Evolutionary conservation across 768 basidiomycete species (phyloP), one percentile per base, ranked within the genome.

Genomic region (Tricholoma terreum): DNA sequence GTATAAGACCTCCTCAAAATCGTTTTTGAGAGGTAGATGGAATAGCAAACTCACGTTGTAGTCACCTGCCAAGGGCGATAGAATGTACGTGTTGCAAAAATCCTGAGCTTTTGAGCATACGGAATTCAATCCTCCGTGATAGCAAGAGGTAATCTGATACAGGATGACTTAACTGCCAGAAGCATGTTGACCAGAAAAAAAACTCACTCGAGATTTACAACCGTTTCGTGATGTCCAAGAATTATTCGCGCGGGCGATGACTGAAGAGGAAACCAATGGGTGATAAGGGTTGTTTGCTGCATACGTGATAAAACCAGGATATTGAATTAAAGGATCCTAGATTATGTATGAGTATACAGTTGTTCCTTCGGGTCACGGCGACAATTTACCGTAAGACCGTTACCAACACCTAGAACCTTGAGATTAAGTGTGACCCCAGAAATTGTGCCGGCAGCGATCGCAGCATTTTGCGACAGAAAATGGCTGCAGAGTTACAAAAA

Each of bases 351-450:
- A 49, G n/a, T n/a, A 9, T 27, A 45, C 15, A 49, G 21, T 12
- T 8, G 1, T 30, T 19, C 15, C 49, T 35, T n/a, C 14, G 35
- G 21, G 30, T 10, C 5, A 14, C 50, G 11, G 22, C 17, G n/a
- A 49, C 2, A 15, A 59, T 76, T 12, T 67, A 85, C 84, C 4
- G 84, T 85, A 21, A 86, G 67, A 10, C 84, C 84, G 63, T 87
- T 77, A 15, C 86, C 85, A 19, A 87, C 73, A 15, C 83, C 86
- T n/a, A 86, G 76, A 22, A 78, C 73, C 65, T 84, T 79, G n/a
- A 87, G 76, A 60, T 86, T 85, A 48, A 87, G 74, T 2, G 69
- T 71, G 5, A 80, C 56, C 3, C 84, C 85, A 3, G 68, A 61
- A 4, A 81, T 60, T 0, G 66, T 74, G 9, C 80, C 81, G 4